Conservation (phyloP, 441 rosid genomes). For the Aquilaria agallochum region DNA sequence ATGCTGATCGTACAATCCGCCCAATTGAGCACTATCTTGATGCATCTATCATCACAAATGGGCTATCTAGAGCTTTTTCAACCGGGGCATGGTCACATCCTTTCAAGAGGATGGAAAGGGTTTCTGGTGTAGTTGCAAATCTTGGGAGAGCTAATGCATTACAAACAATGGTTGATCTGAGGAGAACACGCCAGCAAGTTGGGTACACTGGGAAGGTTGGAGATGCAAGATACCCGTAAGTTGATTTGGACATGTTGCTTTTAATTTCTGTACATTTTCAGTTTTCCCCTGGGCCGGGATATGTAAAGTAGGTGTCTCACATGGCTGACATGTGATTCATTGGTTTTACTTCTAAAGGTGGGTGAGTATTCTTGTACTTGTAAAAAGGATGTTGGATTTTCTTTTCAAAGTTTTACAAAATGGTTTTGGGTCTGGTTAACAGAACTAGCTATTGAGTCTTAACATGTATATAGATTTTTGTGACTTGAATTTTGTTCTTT, state of each 20-base stretch:
- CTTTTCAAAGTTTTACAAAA: too few species aligned
- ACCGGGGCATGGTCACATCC: slow-evolving; percentile 99
- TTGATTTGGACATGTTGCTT: slow-evolving; percentile 10
- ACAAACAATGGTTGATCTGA: slow-evolving; percentile 78
- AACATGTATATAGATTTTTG: too few species aligned
- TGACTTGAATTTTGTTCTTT: background rate
- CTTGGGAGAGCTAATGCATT: slow-evolving; percentile 84
- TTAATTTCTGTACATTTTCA: slow-evolving; percentile 3
- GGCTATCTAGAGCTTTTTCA: slow-evolving; percentile 87
- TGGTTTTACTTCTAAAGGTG: too few species aligned
- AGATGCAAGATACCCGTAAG: slow-evolving; percentile 98
- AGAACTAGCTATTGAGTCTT: too few species aligned
- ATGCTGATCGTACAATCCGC: slow-evolving; percentile 54
- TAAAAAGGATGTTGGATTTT: too few species aligned
- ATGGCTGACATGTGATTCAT: too few species aligned
- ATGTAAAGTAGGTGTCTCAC: background rate
- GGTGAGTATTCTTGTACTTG: too few species aligned
- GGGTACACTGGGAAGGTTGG: slow-evolving; percentile 90
- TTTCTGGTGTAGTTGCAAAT: slow-evolving; percentile 88
- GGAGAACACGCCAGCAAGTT: slow-evolving; percentile 86
- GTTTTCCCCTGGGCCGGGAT: background rate
- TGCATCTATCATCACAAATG: slow-evolving; percentile 87
- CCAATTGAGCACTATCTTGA: slow-evolving; percentile 81
- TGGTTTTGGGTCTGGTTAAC: too few species aligned
- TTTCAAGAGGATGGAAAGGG: slow-evolving; percentile 72